Base-by-base conservation (phyloP, 2,329 filamentous ascomycete genomes). In the Epichloe gansuensis region DNA sequence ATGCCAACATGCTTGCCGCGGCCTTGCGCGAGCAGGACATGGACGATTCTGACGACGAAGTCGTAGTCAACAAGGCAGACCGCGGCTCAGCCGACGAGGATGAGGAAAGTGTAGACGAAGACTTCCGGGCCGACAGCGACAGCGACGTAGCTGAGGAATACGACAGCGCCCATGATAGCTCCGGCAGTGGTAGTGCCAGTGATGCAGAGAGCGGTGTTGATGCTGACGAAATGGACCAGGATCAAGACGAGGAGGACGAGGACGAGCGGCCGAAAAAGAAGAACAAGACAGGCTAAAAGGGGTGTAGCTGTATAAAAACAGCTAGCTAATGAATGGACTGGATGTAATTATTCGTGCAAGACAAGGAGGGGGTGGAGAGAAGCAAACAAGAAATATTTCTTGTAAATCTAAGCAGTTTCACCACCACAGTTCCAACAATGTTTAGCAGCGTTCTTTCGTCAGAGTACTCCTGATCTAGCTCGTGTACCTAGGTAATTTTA, bases 61-160 rank as follows among this genome's bases (percentile, higher is more conserved):
- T 86, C 42, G 85, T 84, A 7, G 81, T 75, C 31, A 78, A 69
- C 54, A 78, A 80, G 57, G 80, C 84, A 2, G 88, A 93, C 66
- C 84, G 90, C 53, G 91, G 93, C 57, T 93, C 87, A 31, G 93
- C 91, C 3, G 93, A 97, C 64, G 93, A 98, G 68, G 93, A 98
- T 62, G 87, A 91, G 64, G 91, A 97, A 73, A 91, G 86, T 54
- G 82, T 90, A 8, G 93, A 98, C 61, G 93, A 98, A 67, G 93
- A 98, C 71, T 98, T 98, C 75, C 80, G 86, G 60, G 87, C 86
- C 5, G 89, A 94, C 56, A 90, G 85, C 13, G 93, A 98, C 58
- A 94, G 87, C 50, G 93, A 98, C 59, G 90, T 96, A 2, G 93
- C 91, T 1, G 93, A 98, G 69, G 94, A 98, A 66, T 98, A 82